Evolutionary conservation across 169 alveolate species (phyloP).

Genomic region (Babesia gibsoni): DNA sequence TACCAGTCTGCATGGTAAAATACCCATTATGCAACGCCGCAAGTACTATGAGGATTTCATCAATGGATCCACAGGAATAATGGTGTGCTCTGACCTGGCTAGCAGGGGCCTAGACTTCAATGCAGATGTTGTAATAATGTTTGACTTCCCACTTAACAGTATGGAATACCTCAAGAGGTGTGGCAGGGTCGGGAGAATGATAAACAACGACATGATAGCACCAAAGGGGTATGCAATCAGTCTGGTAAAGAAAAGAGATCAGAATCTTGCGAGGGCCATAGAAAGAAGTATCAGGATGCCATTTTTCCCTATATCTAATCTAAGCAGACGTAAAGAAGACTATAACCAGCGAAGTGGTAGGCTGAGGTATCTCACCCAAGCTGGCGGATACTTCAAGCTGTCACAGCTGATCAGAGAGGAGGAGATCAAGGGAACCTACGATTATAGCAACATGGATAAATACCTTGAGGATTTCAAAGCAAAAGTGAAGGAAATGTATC

Average conservation of each 20-base stretch:
- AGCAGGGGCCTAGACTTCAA: constrained; percentile 57
- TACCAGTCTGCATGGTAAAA: constrained; percentile 47
- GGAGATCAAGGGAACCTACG: constrained; percentile 52
- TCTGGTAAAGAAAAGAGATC: constrained; percentile 40
- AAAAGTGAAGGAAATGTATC: constrained; percentile 40
- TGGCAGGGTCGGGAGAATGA: constrained; percentile 45
- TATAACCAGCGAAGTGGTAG: constrained; percentile 58
- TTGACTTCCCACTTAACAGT: constrained; percentile 56
- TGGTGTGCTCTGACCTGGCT: constrained; percentile 57
- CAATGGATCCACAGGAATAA: constrained; percentile 11
- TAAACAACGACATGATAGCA: constrained; percentile 21
- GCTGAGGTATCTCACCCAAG: constrained; percentile 48
- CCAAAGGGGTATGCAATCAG: constrained; percentile 50
- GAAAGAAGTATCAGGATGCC: constrained; percentile 51
- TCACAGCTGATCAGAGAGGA: constrained; percentile 31
- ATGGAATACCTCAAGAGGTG: constrained; percentile 55
- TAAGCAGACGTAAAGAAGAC: constrained; percentile 36
- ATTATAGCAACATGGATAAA: constrained; percentile 28
- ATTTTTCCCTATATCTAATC: constrained; percentile 47
- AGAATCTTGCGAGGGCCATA: constrained; percentile 45
- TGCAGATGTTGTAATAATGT: constrained; percentile 50
- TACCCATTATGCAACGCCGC: constrained; percentile 53
- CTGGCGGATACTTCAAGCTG: constrained; percentile 62
- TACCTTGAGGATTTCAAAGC: constrained; percentile 45
- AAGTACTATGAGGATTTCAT: constrained; percentile 18